Evolutionary conservation across 2,329 filamentous ascomycete species (phyloP), one percentile per base, ranked within the genome.

Genomic region (Exophiala dermatitidis): DNA sequence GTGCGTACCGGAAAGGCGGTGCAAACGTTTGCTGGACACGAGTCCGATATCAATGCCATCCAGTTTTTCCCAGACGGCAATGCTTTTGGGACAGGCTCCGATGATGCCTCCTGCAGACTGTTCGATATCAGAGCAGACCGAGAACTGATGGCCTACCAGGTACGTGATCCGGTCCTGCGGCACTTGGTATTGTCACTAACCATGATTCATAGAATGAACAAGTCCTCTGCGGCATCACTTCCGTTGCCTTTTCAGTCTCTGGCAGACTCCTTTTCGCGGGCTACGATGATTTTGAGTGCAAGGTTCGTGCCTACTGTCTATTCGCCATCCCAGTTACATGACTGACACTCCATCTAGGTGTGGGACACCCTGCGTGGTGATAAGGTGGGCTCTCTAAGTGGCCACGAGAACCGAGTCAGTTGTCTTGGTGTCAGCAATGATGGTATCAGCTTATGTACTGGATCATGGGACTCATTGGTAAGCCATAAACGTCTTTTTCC

Each of bases 221-320:
- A 67, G 95, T 96, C 64, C 83, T 96, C 48, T 98, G 93, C 69
- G 93, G 93, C 66, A 97, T 98, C 66, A 98, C 93, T 28, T 98
- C 93, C 3, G 93, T 98, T 45, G 93, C 91, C 55, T 97, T 95
- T 65, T 98, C 93, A 10, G 91, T 98, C 9, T 98, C 93, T 53
- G 93, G 93, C 54, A 84, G 93, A 69, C 77, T 98, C 66, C 77
- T 98, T 38, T 98, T 98, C 70, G 93, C 93, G 52, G 93, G 93
- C 63, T 98, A 98, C 67, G 93, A 98, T 67, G 93, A 98, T 69
- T 98, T 95, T 67, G 93, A 98, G 74, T 98, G 93, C 90, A 98
- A 97, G 86, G 91, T 95, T 77, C 67, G 82, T 65, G 29, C 9
- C 28, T 9, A 28, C n/a, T 12, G 47, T 3, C 10, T 19, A 45